Base-by-base conservation (phyloP, 2,329 filamentous ascomycete genomes). In the Clarireedia sp. region DNA sequence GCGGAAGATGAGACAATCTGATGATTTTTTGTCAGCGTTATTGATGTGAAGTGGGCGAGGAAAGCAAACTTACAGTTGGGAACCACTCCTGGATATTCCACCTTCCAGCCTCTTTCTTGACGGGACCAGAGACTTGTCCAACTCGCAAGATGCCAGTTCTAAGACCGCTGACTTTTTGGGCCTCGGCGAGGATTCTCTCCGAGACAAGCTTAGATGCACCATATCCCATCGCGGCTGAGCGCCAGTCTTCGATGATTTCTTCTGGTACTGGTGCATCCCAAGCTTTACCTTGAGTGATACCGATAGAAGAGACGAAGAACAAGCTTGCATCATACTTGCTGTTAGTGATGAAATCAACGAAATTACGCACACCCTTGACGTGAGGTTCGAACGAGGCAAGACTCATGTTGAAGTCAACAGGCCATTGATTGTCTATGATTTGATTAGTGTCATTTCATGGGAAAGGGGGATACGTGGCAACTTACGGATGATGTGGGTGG, bases 61-160 rank as follows among this genome's bases (percentile, higher is more conserved):
- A 14, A 14, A 19, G 12, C 12, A 37, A 7, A 45, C 55, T 45
- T 55, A 55, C 48, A 14, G 48, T 71, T 0, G 81, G 81, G 2
- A 84, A 64, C 76, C 79, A 83, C 58, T 85, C 81, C 8, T 78
- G 72, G 21, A 67, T 69, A 57, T 79, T 82, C 81, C 81, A 85
- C 24, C 63, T 60, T 0, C 79, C 80, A 12, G 29, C 36, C n/a
- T 64, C 54, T 10, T 56, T 64, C 16, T 69, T 65, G 6, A 61
- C 23, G 0, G 76, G 73, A 0, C 75, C 75, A 1, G 67, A 74
- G 46, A 79, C 72, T 63, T 79, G 78, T 0, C 75, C 77, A 0
- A 78, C 72, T 1, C 77, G 73, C 37, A 76, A 67, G 10, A 73
- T 62, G 3, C 70, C 70, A 0, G 69, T 66, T 0, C 71, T 70